A percentile compares a stretch with the other conserved stretches of the same genome.
Conservation (phyloP, 176 grass and related monocot genomes). For the Cenchrus purpureus region DNA sequence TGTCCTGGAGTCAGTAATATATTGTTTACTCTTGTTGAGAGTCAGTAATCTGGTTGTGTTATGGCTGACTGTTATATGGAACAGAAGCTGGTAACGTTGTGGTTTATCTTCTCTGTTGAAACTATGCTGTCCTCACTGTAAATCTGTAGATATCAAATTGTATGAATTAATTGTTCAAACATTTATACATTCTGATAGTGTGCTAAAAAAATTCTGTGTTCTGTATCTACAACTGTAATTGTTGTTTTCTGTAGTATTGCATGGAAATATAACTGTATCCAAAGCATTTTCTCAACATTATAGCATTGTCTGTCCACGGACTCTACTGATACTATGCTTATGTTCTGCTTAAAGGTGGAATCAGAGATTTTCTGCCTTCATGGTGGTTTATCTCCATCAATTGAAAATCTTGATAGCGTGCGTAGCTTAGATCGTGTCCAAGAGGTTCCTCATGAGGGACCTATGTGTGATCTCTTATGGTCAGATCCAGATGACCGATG, state of each 20-base stretch:
- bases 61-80: neutral
- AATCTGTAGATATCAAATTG: neutral
- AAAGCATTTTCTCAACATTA: slow-evolving; percentile 17
- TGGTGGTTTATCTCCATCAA: slow-evolving; percentile 92
- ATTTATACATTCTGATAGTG: slow-evolving; percentile 7
- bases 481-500: slow-evolving; percentile 91
- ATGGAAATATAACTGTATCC: neutral
- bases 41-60: neutral
- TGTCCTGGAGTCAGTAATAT: too few relatives aligned
- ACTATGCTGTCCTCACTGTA: neutral
- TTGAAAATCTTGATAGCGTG: slow-evolving; percentile 92
- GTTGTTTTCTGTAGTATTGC: neutral
- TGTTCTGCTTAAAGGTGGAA: slow-evolving; percentile 71
- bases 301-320: neutral
- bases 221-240: neutral
- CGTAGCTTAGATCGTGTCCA: slow-evolving; percentile 92
- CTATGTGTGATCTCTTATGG: slow-evolving; percentile 99
- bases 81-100: neutral
- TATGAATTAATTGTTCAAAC: slow-evolving; percentile 29
- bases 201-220: neutral
- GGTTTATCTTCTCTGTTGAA: neutral
- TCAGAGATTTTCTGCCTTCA: slow-evolving; percentile 98
- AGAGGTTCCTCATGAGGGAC: slow-evolving; percentile 96
- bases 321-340: slow-evolving; percentile 30
- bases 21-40: neutral